These are phyloP conservation scores for Phellopilus nigrolimitatus DNA, from an alignment of 1,284 basidiomycete genomes.

Conservation along the genomic window DNA sequence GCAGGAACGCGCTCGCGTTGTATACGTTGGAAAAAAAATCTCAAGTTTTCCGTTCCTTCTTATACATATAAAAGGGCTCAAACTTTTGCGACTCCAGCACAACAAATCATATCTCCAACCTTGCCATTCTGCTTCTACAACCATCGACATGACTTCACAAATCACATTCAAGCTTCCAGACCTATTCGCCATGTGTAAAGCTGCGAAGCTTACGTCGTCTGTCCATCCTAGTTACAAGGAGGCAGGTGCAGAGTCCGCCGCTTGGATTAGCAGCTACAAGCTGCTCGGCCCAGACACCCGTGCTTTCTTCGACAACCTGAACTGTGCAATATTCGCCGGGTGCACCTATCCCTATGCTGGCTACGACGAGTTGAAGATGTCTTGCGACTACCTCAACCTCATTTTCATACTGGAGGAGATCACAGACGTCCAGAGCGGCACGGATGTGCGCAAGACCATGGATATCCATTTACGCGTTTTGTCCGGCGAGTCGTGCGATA, in stretches of 20 bases:
- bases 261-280: background rate
- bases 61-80: too few species aligned
- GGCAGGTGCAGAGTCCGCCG: background rate
- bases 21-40: too few species aligned
- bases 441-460: background rate
- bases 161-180: background rate
- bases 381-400: constrained; percentile 1
- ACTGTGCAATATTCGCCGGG: background rate
- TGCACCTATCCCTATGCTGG: constrained; percentile 7
- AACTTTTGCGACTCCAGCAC: too few species aligned
- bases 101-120: too few species aligned
- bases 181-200: background rate
- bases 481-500: background rate
- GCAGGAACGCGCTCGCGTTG: too few species aligned
- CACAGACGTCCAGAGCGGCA: constrained; percentile 3
- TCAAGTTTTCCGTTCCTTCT: too few species aligned
- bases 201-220: background rate
- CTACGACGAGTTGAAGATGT: constrained; percentile 1
- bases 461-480: background rate
- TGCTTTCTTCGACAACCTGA: background rate
- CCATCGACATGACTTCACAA: too few species aligned
- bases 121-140: too few species aligned
- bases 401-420: constrained; percentile 8
- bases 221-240: background rate
- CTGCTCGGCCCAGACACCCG: background rate